Evolutionary conservation across 2,329 filamentous ascomycete species (phyloP).

Genomic region (Cercospora sp.): DNA sequence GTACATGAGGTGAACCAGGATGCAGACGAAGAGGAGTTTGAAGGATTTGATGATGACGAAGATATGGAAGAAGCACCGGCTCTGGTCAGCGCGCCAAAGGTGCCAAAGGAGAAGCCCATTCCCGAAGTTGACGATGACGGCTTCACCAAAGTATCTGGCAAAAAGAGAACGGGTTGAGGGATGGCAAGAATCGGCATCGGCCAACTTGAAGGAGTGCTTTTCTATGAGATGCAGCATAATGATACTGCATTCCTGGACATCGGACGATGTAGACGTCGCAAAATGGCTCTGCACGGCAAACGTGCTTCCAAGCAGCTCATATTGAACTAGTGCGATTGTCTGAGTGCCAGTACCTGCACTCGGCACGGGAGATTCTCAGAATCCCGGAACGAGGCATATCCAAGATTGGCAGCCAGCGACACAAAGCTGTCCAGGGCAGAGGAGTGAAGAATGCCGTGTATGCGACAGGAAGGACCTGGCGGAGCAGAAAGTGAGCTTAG

Average conservation of each 20-base stretch:
- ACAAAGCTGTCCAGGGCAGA: neutral
- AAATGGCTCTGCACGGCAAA: neutral
- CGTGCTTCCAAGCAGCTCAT: neutral
- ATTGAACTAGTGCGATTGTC: neutral
- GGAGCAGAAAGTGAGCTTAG: neutral
- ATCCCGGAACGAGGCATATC: neutral
- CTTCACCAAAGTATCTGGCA: slow-evolving; percentile 43
- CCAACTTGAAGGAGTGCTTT: too few species aligned
- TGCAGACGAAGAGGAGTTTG: slow-evolving; percentile 49
- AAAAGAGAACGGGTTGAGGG: slow-evolving; percentile 36
- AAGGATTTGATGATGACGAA: slow-evolving; percentile 53
- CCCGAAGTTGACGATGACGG: slow-evolving; percentile 52
- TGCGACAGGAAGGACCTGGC: neutral
- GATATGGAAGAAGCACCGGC: slow-evolving; percentile 64
- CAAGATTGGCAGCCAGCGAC: neutral
- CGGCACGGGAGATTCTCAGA: neutral
- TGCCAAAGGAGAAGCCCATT: slow-evolving; percentile 57
- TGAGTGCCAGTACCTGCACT: neutral
- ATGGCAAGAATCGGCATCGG: neutral
- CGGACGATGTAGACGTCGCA: neutral
- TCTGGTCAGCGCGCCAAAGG: slow-evolving; percentile 49
- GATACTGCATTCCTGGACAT: neutral
- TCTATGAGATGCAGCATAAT: neutral
- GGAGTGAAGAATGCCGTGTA: neutral
- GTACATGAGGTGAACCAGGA: slow-evolving; percentile 62